Conservation (phyloP, 495 filamentous ascomycete genomes). For the Echria macrotheca region DNA sequence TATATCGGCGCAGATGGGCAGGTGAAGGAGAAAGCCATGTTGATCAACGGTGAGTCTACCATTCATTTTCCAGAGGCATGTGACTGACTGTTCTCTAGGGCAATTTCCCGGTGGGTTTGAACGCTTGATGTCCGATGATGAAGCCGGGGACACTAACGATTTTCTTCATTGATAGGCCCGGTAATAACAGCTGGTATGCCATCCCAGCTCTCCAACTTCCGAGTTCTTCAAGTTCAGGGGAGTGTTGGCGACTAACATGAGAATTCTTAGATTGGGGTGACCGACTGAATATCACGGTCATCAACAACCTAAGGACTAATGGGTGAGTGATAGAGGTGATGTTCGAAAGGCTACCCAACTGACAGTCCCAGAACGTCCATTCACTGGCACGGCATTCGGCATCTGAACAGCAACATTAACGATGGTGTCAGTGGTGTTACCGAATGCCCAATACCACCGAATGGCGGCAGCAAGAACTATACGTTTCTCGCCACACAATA, state of each 20-base stretch:
- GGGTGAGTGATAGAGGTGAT: too few relatives aligned
- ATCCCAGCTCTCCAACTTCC: too few relatives aligned
- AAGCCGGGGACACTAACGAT: not conserved
- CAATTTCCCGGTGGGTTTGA: conserved; percentile 24
- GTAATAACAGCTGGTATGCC: conserved; percentile 42
- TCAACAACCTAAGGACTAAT: conserved; percentile 45
- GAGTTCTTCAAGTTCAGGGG: not conserved
- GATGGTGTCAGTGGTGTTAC: conserved; percentile 44
- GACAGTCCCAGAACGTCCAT: conserved; percentile 29
- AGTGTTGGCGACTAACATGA: conserved; percentile 10
- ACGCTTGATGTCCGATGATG: not conserved
- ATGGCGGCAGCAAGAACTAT: conserved; percentile 35
- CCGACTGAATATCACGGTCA: conserved; percentile 49
- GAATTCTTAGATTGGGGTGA: conserved; percentile 49
- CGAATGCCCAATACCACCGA: conserved; percentile 46
- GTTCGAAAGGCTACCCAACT: too few relatives aligned
- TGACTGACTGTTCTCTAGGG: too few relatives aligned
- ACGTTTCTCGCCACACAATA: conserved; percentile 49
- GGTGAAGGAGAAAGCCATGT: conserved; percentile 33
- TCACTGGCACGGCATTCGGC: conserved; percentile 52
- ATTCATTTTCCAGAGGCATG: too few relatives aligned
- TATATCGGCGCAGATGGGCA: conserved; percentile 39
- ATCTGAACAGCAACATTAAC: conserved; percentile 29
- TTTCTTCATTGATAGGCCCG: conserved; percentile 35
- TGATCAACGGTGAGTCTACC: conserved; percentile 36